These are phyloP conservation scores for maize (Zea mays) DNA, from an alignment of 176 grass and related monocot species.

Conservation along the genomic window DNA sequence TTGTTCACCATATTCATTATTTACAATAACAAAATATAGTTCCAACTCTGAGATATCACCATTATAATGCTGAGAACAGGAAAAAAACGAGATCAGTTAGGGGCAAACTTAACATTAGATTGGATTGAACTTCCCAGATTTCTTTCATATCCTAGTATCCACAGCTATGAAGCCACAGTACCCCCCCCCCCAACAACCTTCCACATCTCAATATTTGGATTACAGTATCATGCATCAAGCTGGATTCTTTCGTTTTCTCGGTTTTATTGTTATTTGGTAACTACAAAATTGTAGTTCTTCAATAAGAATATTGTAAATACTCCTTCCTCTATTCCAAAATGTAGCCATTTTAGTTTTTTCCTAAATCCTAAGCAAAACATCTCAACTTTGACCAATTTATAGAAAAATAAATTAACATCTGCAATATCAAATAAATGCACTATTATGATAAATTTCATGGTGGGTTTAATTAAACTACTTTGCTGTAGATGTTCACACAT, in stretches of 20 bases:
- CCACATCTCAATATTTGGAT: constrained; percentile 2
- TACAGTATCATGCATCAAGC: constrained; percentile 6
- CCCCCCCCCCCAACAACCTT: neutral
- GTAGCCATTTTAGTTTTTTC: neutral
- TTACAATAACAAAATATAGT: constrained; percentile 94
- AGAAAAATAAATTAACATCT: neutral
- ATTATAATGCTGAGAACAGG: constrained; percentile 67
- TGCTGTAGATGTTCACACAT: neutral
- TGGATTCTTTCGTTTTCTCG: neutral
- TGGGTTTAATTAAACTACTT: neutral
- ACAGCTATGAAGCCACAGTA: constrained; percentile 15
- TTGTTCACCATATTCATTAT: constrained; percentile 98
- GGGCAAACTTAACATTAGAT: neutral
- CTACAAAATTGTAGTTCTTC: neutral
- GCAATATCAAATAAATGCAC: neutral
- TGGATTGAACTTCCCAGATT: neutral
- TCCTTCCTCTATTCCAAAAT: neutral
- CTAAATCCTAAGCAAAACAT: neutral
- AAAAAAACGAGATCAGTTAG: constrained; percentile 1
- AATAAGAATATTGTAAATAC: neutral
- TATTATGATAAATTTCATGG: neutral
- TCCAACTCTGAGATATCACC: constrained; percentile 87
- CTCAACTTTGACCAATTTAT: neutral
- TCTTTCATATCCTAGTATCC: neutral
- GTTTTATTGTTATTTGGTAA: neutral